Evolutionary conservation across 495 filamentous ascomycete species (phyloP).

Genomic region (Aspergillus avenaceus): DNA sequence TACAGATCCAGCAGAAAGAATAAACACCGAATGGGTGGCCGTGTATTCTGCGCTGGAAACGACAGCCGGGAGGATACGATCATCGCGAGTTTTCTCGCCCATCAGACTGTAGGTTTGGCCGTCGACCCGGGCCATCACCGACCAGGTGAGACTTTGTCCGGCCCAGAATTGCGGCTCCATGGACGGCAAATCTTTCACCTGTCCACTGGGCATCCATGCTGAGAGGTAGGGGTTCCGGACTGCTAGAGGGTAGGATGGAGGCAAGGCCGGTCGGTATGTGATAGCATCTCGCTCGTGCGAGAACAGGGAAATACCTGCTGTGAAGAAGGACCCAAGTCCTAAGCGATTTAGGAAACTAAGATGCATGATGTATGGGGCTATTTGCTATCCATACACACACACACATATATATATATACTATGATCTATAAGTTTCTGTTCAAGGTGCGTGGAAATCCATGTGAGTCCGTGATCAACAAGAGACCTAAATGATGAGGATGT

Average conservation of each 20-base stretch:
- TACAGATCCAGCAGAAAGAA: constrained; percentile 37
- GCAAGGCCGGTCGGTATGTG: constrained; percentile 25
- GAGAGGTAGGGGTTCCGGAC: constrained; percentile 45
- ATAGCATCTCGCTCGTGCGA: constrained; percentile 10
- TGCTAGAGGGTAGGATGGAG: constrained; percentile 47
- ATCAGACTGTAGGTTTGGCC: constrained; percentile 46
- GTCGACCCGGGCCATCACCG: constrained; percentile 45
- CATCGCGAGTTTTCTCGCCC: constrained; percentile 27
- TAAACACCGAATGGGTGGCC: constrained; percentile 42
- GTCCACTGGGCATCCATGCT: constrained; percentile 43
- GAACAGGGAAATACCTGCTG: constrained; percentile 17
- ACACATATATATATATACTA: too few species aligned
- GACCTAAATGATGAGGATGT: too few species aligned
- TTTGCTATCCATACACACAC: too few species aligned
- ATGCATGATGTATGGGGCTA: constrained; percentile 29
- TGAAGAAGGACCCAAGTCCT: constrained; percentile 21
- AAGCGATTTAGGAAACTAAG: constrained; percentile 16
- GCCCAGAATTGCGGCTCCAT: constrained; percentile 49
- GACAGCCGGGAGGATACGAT: constrained; percentile 30
- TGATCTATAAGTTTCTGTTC: too few species aligned
- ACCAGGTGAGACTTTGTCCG: constrained; percentile 44
- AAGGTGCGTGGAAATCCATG: too few species aligned
- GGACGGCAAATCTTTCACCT: constrained; percentile 32
- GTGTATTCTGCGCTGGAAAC: constrained; percentile 41
- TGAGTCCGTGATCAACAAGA: too few species aligned